Evolutionary conservation across 176 grass and related monocot species (phyloP).

Genomic region (Eleusine indica): DNA sequence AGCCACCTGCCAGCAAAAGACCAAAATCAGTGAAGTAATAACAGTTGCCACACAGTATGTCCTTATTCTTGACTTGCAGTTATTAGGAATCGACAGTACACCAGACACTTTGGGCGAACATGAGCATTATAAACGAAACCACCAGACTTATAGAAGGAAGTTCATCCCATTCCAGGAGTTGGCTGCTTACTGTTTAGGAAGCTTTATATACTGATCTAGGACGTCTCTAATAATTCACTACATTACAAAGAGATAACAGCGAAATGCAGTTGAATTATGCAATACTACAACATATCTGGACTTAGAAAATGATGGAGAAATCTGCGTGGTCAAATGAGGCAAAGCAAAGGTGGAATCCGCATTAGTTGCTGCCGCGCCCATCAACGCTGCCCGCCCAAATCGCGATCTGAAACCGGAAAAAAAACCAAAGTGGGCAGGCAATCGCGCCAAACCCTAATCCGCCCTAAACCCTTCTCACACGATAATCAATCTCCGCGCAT

Average conservation of each 20-base stretch:
- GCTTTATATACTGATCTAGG: not conserved
- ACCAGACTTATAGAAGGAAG: not conserved
- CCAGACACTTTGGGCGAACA: not conserved
- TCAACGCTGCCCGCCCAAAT: not conserved
- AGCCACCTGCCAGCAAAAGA: constrained; percentile 75
- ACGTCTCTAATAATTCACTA: not conserved
- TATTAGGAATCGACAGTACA: not conserved
- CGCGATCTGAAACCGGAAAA: not conserved
- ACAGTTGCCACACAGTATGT: not conserved
- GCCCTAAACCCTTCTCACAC: not conserved
- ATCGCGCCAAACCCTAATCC: constrained; percentile 23
- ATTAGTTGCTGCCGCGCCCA: not conserved
- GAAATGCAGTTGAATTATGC: constrained; percentile 3
- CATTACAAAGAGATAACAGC: not conserved
- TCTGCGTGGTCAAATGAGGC: not conserved
- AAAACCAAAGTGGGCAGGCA: not conserved
- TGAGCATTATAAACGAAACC: not conserved
- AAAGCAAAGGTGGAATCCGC: not conserved
- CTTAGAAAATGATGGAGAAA: not conserved
- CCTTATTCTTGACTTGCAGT: not conserved
- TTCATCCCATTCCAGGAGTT: not conserved
- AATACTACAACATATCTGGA: not conserved
- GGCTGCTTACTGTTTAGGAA: not conserved
- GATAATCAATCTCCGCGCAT: not conserved
- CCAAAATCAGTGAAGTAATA: constrained; percentile 1